Percentiles rank a stretch among this genome's conserved stretches.
Conservation (phyloP, 345 rosid species). For the Sonneratia caseolaris region DNA sequence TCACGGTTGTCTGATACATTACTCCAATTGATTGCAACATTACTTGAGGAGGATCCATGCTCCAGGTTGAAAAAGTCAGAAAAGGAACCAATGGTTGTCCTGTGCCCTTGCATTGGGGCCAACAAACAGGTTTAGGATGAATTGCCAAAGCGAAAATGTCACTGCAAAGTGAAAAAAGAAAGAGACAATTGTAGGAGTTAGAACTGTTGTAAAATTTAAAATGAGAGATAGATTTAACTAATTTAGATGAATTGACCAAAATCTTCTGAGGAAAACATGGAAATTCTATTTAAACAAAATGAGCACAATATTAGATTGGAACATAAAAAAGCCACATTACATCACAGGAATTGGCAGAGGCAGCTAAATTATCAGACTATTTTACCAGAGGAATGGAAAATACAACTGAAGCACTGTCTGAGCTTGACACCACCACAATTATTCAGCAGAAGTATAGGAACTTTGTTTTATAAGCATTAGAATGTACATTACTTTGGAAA, state of each 20-base stretch:
- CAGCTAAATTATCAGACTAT: neutral
- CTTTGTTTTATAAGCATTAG: neutral
- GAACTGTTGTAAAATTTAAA: neutral
- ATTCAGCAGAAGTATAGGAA: neutral
- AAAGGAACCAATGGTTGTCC: slow-evolving; percentile 61
- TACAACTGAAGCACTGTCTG: neutral
- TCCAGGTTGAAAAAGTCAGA: slow-evolving; percentile 68
- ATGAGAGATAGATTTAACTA: neutral
- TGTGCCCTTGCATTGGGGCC: slow-evolving; percentile 80
- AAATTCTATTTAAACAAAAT: neutral
- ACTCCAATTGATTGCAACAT: slow-evolving; percentile 49
- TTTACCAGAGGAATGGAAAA: neutral
- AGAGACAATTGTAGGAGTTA: neutral
- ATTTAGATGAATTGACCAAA: neutral
- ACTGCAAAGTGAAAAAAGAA: neutral
- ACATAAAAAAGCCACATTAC: neutral
- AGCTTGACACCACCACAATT: neutral
- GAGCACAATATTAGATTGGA: neutral
- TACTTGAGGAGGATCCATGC: slow-evolving; percentile 63
- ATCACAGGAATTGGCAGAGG: slow-evolving; percentile 2
- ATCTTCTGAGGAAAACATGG: neutral
- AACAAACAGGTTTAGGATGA: slow-evolving; percentile 9
- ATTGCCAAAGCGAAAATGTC: slow-evolving; percentile 10
- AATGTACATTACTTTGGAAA: neutral
- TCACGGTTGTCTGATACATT: slow-evolving; percentile 46